Base-by-base conservation (phyloP, 2,329 filamentous ascomycete species). In the Alternaria incomplexa region DNA sequence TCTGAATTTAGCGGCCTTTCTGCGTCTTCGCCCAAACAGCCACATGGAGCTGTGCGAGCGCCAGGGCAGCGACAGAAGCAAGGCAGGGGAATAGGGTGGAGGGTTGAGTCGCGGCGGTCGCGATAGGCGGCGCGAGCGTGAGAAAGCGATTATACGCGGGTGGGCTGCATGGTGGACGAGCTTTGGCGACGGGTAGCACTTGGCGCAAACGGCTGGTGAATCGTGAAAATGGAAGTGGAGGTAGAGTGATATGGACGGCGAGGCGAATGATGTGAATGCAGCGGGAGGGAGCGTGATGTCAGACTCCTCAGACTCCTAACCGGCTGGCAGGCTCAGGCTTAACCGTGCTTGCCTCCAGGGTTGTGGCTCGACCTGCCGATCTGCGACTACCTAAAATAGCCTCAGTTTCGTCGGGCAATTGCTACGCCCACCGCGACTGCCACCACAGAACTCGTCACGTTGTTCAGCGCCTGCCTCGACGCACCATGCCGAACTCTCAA, bases 11-110 rank as follows among this genome's bases (percentile, higher is more conserved):
- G 85, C 86, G 79, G 88, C 88, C 81, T 89, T 89, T 80, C 89
- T 90, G 81, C 87, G 90, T 82, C 86, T 90, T 75, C 90, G 89
- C 81, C 90, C 86, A 81, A 96, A 97, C 65, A 90, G 92, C 93
- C 93, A 96, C 92, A 95, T 95, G 63, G 68, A 61, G 44, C 53
- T 44, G 40, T 23, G 63, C 44, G 48, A 48, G 28, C 43, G 57
- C 56, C 44, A 53, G 56, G 54, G 61, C 61, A 55, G 48, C 55
- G 54, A 55, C 44, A 61, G 58, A 11, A 52, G 15, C 17, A 36
- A 40, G 52, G 15, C 17, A 36, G 28, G 52, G 36, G 10, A 25
- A 36, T 30, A 55, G 13, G 23, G 11, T 32, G 12, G 28, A 15
- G 58, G 52, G 51, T 47, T 61, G 62, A 47, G 62, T 62, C 60